Conservation (phyloP, 768 basidiomycete genomes). For the Butyriboletus loyo region DNA sequence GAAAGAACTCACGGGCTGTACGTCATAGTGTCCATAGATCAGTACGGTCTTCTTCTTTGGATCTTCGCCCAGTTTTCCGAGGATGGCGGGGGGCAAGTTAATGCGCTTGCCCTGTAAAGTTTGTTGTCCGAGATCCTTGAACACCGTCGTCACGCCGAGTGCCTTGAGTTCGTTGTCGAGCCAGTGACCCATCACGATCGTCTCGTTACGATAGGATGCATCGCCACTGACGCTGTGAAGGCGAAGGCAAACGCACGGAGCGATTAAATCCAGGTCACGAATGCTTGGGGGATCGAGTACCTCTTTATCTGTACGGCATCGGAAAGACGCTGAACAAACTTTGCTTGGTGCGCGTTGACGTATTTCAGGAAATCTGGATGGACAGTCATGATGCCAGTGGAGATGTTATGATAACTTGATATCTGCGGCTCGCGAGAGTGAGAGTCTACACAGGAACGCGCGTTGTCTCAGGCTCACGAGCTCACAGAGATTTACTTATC, state of each 20-base stretch:
- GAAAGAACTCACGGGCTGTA: conserved; percentile 68
- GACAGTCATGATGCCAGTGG: conserved; percentile 36
- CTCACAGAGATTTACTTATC: neutral
- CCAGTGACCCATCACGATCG: conserved; percentile 84
- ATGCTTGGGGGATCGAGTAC: conserved; percentile 28
- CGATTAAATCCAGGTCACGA: neutral
- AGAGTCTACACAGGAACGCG: neutral
- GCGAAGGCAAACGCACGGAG: too few relatives aligned
- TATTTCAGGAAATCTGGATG: conserved; percentile 39
- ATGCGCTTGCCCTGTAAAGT: conserved; percentile 67
- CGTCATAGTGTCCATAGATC: conserved; percentile 94
- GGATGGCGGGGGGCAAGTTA: conserved; percentile 76
- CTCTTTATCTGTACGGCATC: conserved; percentile 85
- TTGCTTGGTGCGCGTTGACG: conserved; percentile 66
- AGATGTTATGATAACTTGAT: neutral
- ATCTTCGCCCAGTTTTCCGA: conserved; percentile 80
- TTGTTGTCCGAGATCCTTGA: conserved; percentile 77
- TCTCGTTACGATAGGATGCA: conserved; percentile 66
- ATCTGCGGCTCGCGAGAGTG: neutral
- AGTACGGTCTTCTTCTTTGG: conserved; percentile 90
- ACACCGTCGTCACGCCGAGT: conserved; percentile 76
- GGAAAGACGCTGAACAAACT: conserved; percentile 74
- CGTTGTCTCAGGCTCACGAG: neutral
- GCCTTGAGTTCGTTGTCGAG: conserved; percentile 67
- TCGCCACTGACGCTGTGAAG: conserved; percentile 64